Conservation (phyloP, 169 alveolate genomes). For the Eimeria necatrix region DNA sequence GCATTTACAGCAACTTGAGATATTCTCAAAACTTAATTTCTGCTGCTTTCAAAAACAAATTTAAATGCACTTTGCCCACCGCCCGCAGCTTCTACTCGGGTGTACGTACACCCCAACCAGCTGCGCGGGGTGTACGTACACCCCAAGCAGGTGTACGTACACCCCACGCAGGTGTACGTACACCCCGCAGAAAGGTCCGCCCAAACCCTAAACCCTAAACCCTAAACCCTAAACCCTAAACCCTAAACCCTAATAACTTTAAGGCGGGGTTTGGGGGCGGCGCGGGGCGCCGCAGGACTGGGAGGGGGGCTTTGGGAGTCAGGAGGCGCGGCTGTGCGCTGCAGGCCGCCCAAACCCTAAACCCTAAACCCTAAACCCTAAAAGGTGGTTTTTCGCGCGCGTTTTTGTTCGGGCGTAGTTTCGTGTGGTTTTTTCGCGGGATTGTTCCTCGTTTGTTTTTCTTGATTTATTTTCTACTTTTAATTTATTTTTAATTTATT, state of each 20-base stretch:
- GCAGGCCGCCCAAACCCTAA: conserved; percentile 7
- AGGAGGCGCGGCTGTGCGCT: not conserved
- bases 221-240: conserved; percentile 38
- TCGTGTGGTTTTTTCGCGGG: not conserved
- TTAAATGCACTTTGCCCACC: not conserved
- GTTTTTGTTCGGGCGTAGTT: too few relatives aligned
- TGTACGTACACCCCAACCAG: not conserved
- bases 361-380: conserved; percentile 33
- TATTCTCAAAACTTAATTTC: too few relatives aligned
- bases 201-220: conserved; percentile 37
- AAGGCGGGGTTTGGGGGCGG: not conserved
- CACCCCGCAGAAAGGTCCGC: not conserved
- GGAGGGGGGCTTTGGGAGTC: not conserved
- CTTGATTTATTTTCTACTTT: too few relatives aligned
- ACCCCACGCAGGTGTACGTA: not conserved
- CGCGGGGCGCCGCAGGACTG: not conserved
- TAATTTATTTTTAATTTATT: too few relatives aligned
- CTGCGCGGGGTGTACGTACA: not conserved
- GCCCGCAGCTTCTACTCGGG: not conserved
- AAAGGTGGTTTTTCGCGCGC: too few relatives aligned
- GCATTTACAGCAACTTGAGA: too few relatives aligned
- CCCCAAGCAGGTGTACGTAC: not conserved
- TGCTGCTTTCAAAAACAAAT: too few relatives aligned
- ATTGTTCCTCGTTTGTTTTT: not conserved
- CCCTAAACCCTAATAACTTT: conserved; percentile 34